Evolutionary conservation across 2,329 filamentous ascomycete genomes (phyloP).

Genomic region (Penicillium aurantiogriseum): DNA sequence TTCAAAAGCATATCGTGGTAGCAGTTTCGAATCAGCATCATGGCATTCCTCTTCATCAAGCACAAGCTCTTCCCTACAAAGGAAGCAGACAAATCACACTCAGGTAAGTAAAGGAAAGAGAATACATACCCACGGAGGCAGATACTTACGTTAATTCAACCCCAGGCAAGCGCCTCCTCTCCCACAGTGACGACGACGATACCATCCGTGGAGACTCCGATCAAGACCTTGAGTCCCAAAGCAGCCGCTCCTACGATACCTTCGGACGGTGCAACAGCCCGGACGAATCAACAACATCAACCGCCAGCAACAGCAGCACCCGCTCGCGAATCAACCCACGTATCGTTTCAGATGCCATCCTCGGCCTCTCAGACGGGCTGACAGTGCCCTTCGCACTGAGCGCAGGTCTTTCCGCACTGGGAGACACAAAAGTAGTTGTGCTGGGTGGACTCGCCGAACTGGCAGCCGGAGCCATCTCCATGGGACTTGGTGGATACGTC

Average conservation of each 20-base stretch:
- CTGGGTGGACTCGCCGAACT: slow-evolving; percentile 74
- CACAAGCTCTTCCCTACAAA: slow-evolving; percentile 35
- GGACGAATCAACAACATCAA: slow-evolving; percentile 21
- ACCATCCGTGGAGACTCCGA: slow-evolving; percentile 24
- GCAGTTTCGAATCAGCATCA: slow-evolving; percentile 13
- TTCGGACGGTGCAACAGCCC: slow-evolving; percentile 29
- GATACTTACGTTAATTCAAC: slow-evolving; percentile 3
- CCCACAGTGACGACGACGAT: slow-evolving; percentile 25
- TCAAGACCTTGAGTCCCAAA: slow-evolving; percentile 36
- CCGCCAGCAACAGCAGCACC: slow-evolving; percentile 22
- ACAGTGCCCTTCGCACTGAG: slow-evolving; percentile 78
- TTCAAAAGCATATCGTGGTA: background rate
- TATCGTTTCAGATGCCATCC: slow-evolving; percentile 61
- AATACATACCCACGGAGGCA: background rate
- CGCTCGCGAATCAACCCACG: slow-evolving; percentile 43
- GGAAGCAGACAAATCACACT: slow-evolving; percentile 16
- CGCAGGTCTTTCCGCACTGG: slow-evolving; percentile 63
- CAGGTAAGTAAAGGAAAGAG: slow-evolving; percentile 9
- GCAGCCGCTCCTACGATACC: slow-evolving; percentile 32
- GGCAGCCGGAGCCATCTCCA: slow-evolving; percentile 71
- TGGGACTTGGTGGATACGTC: slow-evolving; percentile 76
- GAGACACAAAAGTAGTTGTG: slow-evolving; percentile 65
- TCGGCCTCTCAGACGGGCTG: slow-evolving; percentile 74
- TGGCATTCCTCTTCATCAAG: slow-evolving; percentile 42
- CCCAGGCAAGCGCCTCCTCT: slow-evolving; percentile 35